Percentiles rank a stretch among this genome's conserved stretches.
phyloP scores from a whole-genome alignment of 768 basidiomycete species.

The Pulveroboletus frians region DNA sequence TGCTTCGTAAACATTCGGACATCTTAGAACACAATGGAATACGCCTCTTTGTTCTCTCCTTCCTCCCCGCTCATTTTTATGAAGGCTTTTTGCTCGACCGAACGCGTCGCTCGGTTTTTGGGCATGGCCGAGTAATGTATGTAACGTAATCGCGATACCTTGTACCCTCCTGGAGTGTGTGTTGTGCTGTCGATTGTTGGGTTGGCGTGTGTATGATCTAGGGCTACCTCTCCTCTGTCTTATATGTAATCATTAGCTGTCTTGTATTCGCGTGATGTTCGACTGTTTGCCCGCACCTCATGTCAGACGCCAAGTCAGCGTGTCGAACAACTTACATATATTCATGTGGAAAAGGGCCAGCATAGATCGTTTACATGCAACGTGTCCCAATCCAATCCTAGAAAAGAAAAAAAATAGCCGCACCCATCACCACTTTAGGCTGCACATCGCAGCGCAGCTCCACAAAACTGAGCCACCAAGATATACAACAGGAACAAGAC shows the following conservation, averaged over 20 bases:
- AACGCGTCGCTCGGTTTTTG: constrained; percentile 1
- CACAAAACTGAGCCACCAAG: constrained; percentile 86
- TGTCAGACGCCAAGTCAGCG: too few species aligned
- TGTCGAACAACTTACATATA: too few species aligned
- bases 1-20: constrained; percentile 5
- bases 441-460: constrained; percentile 68
- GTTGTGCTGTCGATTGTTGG: neutral
- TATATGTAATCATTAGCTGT: constrained; percentile 11
- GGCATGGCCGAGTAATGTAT: constrained; percentile 10
- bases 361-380: constrained; percentile 7
- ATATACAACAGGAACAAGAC: constrained; percentile 73
- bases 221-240: constrained; percentile 7
- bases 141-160: constrained; percentile 24
- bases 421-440: neutral
- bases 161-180: constrained; percentile 1
- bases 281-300: too few species aligned
- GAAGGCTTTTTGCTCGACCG: constrained; percentile 1
- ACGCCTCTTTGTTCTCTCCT: neutral
- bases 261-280: neutral
- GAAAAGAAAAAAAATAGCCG: neutral
- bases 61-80: constrained; percentile 7
- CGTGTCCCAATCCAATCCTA: neutral
- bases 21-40: constrained; percentile 14
- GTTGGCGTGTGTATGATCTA: constrained; percentile 11
- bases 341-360: constrained; percentile 2